A percentile compares a stretch with the other conserved stretches of the same genome.
phyloP scores from a whole-genome alignment of 768 basidiomycete species.

The Pleurotus salmoneostramineus region DNA sequence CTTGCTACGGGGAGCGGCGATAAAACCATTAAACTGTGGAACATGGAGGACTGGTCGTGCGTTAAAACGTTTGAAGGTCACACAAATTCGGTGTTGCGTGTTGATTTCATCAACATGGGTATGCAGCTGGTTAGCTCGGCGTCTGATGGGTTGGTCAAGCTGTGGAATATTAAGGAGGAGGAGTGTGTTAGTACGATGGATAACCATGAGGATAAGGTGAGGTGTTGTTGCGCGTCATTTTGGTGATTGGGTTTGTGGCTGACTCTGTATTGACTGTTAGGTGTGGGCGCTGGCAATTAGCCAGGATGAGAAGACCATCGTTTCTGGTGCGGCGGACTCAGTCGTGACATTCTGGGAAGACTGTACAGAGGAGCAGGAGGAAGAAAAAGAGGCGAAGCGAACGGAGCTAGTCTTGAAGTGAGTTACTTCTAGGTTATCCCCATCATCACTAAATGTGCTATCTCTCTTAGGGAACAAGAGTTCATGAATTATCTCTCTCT shows the following conservation, averaged over 20 bases:
- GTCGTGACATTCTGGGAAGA: slow-evolving; percentile 97
- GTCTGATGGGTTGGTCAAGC: slow-evolving; percentile 92
- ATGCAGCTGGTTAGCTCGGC: slow-evolving; percentile 87
- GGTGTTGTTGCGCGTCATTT: slow-evolving; percentile 16
- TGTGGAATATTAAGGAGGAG: slow-evolving; percentile 92
- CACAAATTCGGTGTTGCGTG: slow-evolving; percentile 91
- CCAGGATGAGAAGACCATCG: slow-evolving; percentile 75
- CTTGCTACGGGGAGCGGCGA: slow-evolving; percentile 95
- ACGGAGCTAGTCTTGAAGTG: slow-evolving; percentile 79
- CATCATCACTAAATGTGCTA: not conserved
- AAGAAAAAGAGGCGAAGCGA: slow-evolving; percentile 69
- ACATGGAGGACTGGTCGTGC: slow-evolving; percentile 88
- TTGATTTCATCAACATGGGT: slow-evolving; percentile 83
- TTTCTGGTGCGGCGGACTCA: slow-evolving; percentile 95
- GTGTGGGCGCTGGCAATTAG: slow-evolving; percentile 95
- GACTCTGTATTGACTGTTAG: slow-evolving; percentile 40
- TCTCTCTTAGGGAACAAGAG: slow-evolving; percentile 84
- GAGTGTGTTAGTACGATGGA: slow-evolving; percentile 87
- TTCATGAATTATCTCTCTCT: slow-evolving; percentile 86
- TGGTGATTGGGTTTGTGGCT: slow-evolving; percentile 2
- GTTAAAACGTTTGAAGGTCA: slow-evolving; percentile 97
- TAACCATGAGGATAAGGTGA: slow-evolving; percentile 95
- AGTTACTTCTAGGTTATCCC: slow-evolving; percentile 21
- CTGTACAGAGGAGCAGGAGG: slow-evolving; percentile 80
- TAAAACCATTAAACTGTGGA: slow-evolving; percentile 94